Evolutionary conservation across 805 yeast species (phyloP), one percentile per base, ranked within the genome.

Genomic region (Cyberlindnera petersonii): DNA sequence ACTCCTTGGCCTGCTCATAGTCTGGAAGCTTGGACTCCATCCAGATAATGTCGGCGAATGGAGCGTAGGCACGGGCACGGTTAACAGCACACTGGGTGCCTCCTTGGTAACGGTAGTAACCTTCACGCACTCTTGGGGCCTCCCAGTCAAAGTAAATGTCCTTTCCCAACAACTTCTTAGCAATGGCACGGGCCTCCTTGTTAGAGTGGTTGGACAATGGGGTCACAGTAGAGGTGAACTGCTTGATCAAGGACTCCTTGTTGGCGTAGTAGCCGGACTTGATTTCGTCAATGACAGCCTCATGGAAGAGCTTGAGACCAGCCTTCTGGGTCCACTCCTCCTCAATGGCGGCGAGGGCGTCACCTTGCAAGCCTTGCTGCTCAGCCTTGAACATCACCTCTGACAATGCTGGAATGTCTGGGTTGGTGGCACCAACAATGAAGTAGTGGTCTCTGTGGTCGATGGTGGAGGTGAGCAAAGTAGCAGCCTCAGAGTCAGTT

Each of bases 401-500:
- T 42, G 84, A 80, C 55, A 89, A 75, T 33, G 86, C 82, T 39
- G 77, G 79, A 29, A 84, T 61, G 36, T 82, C 74, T 39, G 94
- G 88, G 71, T 88, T 89, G 47, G 98, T 88, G 39, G 93, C 70
- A 58, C 98, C 98, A 52, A 83, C 77, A 55, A 91, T 72, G 64
- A 86, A 91, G 69, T 82, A 87, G 64, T 91, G 98, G 65, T 91
- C 98, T 65, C 98, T 79, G 66, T 74, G 79, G 65, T 91, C 98
- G 57, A 91, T 89, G 38, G 97, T 84, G 16, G 96, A 86, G 44
- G 96, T 86, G 60, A 91, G 72, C 60, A 91, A 75, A 38, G 97
- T 91, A 33, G 97, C 98, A 50, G 96, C 97, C 71, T 91, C 98
- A 39, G 96, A 86, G 65, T 91, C 98, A 26, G 97, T 88, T 71